Conservation (phyloP, 2,329 filamentous ascomycete genomes). For the Botrytis pseudocinerea region DNA sequence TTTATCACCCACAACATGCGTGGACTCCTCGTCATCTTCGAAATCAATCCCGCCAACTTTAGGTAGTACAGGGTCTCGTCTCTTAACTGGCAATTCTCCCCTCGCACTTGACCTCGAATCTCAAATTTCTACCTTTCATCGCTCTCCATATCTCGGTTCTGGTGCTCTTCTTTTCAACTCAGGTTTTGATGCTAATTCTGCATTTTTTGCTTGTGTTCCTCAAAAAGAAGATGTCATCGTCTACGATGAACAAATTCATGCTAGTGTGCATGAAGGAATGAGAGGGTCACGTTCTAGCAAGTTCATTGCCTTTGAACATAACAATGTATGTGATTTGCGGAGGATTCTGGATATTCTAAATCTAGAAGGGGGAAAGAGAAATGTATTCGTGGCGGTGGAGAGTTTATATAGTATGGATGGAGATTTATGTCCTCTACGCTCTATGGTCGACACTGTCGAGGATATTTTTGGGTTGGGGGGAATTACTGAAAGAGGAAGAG, state of each 20-base stretch:
- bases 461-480: conserved; percentile 36
- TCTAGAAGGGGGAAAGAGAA: conserved; percentile 34
- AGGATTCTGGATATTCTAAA: conserved; percentile 36
- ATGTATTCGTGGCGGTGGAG: conserved; percentile 47
- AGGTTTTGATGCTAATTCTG: conserved; percentile 55
- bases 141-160: conserved; percentile 57
- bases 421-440: conserved; percentile 45
- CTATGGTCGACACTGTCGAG: conserved; percentile 43
- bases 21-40: not conserved
- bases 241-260: conserved; percentile 67
- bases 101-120: conserved; percentile 61
- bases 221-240: conserved; percentile 57
- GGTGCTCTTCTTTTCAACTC: conserved; percentile 61
- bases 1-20: not conserved
- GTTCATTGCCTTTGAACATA: conserved; percentile 58
- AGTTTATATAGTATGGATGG: conserved; percentile 52
- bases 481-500: conserved; percentile 40
- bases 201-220: conserved; percentile 52
- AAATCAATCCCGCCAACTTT: conserved; percentile 16
- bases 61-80: conserved; percentile 54
- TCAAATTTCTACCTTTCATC: conserved; percentile 60
- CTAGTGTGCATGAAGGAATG: conserved; percentile 56
- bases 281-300: conserved; percentile 43
- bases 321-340: conserved; percentile 45
- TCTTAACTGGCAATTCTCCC: conserved; percentile 64